phyloP scores from a whole-genome alignment of 2,329 filamentous ascomycete genomes.

The Corynespora cassiicola region DNA sequence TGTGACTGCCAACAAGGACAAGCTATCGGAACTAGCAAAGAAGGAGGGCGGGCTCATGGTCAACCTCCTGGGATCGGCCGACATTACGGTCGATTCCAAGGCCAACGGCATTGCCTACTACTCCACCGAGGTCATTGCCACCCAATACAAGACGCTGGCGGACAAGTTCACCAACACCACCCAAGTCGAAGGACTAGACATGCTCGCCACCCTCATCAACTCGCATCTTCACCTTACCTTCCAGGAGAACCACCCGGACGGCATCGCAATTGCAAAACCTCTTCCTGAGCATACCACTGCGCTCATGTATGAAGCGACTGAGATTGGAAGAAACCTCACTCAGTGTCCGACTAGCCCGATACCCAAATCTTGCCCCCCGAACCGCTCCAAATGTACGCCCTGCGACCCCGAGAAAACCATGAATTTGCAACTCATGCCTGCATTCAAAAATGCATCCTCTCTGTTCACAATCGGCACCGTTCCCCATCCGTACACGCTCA shows the following conservation, averaged over 20 bases:
- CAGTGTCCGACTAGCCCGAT: slow-evolving; percentile 77
- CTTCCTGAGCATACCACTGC: slow-evolving; percentile 76
- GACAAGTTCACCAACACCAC: slow-evolving; percentile 63
- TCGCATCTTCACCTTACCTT: slow-evolving; percentile 85
- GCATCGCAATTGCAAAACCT: slow-evolving; percentile 83
- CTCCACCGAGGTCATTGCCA: slow-evolving; percentile 64
- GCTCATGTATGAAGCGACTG: slow-evolving; percentile 72
- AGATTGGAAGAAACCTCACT: slow-evolving; percentile 76
- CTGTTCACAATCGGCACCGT: slow-evolving; percentile 86
- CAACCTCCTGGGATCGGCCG: slow-evolving; percentile 57
- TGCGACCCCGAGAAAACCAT: slow-evolving; percentile 70
- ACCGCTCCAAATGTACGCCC: slow-evolving; percentile 73
- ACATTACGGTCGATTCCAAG: slow-evolving; percentile 70
- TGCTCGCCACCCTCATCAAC: slow-evolving; percentile 78
- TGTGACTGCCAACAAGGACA: slow-evolving; percentile 63
- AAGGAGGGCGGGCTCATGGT: slow-evolving; percentile 66
- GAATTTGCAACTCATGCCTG: slow-evolving; percentile 69
- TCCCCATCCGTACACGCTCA: slow-evolving; percentile 88
- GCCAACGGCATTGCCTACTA: slow-evolving; percentile 81
- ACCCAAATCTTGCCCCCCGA: slow-evolving; percentile 83
- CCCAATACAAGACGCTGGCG: slow-evolving; percentile 69
- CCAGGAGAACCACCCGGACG: slow-evolving; percentile 77
- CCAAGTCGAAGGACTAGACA: slow-evolving; percentile 66
- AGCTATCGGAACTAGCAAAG: slow-evolving; percentile 62
- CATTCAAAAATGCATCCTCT: slow-evolving; percentile 74